A percentile compares a stretch with the other conserved stretches of the same genome.
Evolutionary conservation across 768 basidiomycete genomes (phyloP).

Genomic region (Russula compacta): DNA sequence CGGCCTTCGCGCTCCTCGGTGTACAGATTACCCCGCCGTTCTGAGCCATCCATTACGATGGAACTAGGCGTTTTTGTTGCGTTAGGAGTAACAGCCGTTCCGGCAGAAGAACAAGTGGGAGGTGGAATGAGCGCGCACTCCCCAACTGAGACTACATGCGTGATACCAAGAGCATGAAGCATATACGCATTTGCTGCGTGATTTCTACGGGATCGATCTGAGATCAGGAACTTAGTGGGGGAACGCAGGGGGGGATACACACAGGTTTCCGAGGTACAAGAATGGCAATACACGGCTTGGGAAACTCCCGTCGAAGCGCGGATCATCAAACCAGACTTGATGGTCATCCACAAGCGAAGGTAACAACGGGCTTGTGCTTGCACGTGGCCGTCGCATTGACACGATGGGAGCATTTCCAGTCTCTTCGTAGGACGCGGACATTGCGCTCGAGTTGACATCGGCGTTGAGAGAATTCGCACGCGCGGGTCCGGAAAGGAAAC

Average conservation of each 20-base stretch:
- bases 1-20: conserved; percentile 81
- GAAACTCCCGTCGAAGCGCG: conserved; percentile 90
- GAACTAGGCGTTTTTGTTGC: neutral
- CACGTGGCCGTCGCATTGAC: conserved; percentile 45
- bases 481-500: conserved; percentile 4
- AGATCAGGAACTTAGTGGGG: conserved; percentile 19
- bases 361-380: conserved; percentile 59
- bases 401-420: conserved; percentile 6
- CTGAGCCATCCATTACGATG: conserved; percentile 36
- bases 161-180: conserved; percentile 92
- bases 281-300: conserved; percentile 89
- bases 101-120: conserved; percentile 23
- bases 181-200: conserved; percentile 93
- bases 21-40: conserved; percentile 68
- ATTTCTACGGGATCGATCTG: conserved; percentile 41
- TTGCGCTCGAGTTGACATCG: conserved; percentile 20
- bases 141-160: conserved; percentile 94
- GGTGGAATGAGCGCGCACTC: conserved; percentile 89
- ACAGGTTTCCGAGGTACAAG: conserved; percentile 92
- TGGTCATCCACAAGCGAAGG: conserved; percentile 61
- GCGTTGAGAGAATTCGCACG: conserved; percentile 2
- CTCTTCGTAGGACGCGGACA: conserved; percentile 26
- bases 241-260: conserved; percentile 30
- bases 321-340: conserved; percentile 91
- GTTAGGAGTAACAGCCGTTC: neutral